phyloP scores from a whole-genome alignment of 2,329 filamentous ascomycete genomes.

The Setomelanomma holmii region DNA sequence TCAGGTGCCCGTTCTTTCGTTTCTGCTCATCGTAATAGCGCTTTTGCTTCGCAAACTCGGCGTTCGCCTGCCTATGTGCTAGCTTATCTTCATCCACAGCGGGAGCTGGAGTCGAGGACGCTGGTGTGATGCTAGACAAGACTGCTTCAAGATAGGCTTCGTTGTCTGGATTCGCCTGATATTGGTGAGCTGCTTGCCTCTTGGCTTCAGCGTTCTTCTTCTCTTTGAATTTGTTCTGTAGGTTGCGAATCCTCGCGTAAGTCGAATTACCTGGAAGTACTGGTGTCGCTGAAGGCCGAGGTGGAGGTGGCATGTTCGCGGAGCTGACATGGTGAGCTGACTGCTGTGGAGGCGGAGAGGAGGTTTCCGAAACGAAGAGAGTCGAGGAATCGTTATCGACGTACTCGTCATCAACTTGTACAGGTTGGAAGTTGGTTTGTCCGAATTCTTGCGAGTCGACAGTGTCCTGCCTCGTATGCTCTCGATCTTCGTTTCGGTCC shows the following conservation, averaged over 20 bases:
- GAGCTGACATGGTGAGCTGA: not conserved
- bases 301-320: constrained; percentile 3
- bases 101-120: not conserved
- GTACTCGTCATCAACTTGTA: not conserved
- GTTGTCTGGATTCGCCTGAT: constrained; percentile 4
- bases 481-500: not conserved
- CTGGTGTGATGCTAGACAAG: constrained; percentile 2
- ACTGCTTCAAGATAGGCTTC: constrained; percentile 25
- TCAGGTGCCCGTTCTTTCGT: constrained; percentile 16
- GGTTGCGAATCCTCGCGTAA: constrained; percentile 13
- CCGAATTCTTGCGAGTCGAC: not conserved
- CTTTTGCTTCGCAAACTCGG: constrained; percentile 28
- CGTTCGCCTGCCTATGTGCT: constrained; percentile 14
- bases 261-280: not conserved
- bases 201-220: constrained; percentile 4
- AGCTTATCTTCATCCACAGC: constrained; percentile 10
- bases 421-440: not conserved
- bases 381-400: constrained; percentile 9
- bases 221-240: constrained; percentile 14
- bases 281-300: not conserved
- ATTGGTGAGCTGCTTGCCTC: constrained; percentile 1
- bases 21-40: constrained; percentile 27
- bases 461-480: not conserved
- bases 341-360: not conserved
- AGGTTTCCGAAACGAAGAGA: constrained; percentile 22